Conservation (phyloP, 2,329 filamentous ascomycete genomes). For the Setomelanomma holmii region DNA sequence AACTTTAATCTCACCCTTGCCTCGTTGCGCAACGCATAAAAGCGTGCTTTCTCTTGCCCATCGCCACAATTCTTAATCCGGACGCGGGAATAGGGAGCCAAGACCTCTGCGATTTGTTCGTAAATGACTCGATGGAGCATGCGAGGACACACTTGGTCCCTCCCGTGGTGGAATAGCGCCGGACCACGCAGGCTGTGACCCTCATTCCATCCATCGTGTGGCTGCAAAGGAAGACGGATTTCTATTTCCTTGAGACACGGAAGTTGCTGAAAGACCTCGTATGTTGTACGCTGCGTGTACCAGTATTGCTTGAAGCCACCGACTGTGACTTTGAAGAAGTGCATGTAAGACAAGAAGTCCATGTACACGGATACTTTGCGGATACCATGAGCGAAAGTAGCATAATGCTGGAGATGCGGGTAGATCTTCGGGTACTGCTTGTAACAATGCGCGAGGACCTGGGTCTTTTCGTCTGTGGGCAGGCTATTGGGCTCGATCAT, state of each 20-base stretch:
- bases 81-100: conserved; percentile 16
- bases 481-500: conserved; percentile 17
- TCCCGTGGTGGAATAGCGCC: conserved; percentile 21
- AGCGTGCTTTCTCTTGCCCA: conserved; percentile 18
- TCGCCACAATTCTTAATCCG: conserved; percentile 29
- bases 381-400: conserved; percentile 34
- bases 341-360: conserved; percentile 23
- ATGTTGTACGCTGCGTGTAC: conserved; percentile 3
- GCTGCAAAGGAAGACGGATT: conserved; percentile 21
- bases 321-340: conserved; percentile 36
- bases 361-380: conserved; percentile 29
- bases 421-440: conserved; percentile 24
- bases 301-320: conserved; percentile 17
- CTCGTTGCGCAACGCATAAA: conserved; percentile 1
- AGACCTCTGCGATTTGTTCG: conserved; percentile 24
- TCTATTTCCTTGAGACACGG: conserved; percentile 29
- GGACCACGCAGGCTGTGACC: conserved; percentile 1
- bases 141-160: conserved; percentile 26
- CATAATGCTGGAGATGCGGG: conserved; percentile 29
- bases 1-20: conserved; percentile 10
- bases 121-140: conserved; percentile 33
- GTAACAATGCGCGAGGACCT: conserved; percentile 19
- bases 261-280: conserved; percentile 27
- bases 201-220: conserved; percentile 12
- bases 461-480: conserved; percentile 4